Base-by-base conservation (phyloP, 2,329 filamentous ascomycete species). In the Cordyceps javanica region DNA sequence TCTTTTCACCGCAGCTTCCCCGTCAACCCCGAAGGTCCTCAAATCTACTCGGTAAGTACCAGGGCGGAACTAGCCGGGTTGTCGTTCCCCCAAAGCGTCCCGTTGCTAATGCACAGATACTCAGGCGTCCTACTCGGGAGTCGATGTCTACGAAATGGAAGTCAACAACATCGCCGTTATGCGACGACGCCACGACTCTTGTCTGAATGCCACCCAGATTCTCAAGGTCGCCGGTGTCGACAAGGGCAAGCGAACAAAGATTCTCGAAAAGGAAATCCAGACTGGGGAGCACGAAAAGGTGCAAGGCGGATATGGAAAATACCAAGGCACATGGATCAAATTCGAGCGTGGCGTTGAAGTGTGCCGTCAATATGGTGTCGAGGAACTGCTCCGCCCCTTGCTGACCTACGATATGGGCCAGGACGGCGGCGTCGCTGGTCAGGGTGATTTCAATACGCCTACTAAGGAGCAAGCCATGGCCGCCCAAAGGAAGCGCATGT, bases 401-500 rank as follows among this genome's bases (percentile, higher is more conserved):
- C 74, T 94, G 55, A 90, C 88, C 28, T 91, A 93, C 70, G 89
- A 93, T 67, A 89, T 91, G 77, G 86, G 84, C 55, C 84, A 88
- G 64, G 88, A 92, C 60, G 88, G 90, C 51, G 86, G 85, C 51
- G 73, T 85, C 52, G 83, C 88, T 5, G 87, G 88, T 57, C 83
- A 86, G 48, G 89, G 88, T 48, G 84, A 87, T 63, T 82, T 96
- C 65, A 93, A 97, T 67, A 97, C 94, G 0, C 94, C 94, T 0
- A 99, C 94, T 38, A 99, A 99, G 73, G 94, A 97, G 73, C 94
- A 97, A 73, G 94, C 94, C 60, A 96, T 97, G 92, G 94, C 94
- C 11, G 93, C 93, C 5, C 88, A 91, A 73, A 80, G 94, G 64
- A 97, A 99, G 72, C 85, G 93, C 63, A 85, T 97, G 73, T 97